Evolutionary conservation across 768 basidiomycete species (phyloP).

Genomic region (Mycena latifolia): DNA sequence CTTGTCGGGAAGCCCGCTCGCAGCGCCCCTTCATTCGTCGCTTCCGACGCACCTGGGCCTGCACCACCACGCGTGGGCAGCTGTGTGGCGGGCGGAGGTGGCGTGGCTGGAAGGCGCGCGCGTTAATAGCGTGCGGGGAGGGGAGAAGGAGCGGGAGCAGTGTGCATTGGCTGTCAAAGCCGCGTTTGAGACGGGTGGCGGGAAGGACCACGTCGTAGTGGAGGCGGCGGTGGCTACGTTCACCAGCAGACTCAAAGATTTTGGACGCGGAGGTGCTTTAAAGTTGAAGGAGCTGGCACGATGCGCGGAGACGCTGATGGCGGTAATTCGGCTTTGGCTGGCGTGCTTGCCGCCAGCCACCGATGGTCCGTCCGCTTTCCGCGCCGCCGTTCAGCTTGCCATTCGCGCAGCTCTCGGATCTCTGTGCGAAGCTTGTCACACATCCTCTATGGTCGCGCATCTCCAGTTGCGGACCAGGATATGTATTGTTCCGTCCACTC

Average conservation of each 20-base stretch:
- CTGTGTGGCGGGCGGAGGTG: conserved; percentile 66
- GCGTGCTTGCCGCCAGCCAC: conserved; percentile 64
- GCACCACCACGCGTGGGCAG: conserved; percentile 84
- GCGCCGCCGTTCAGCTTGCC: conserved; percentile 75
- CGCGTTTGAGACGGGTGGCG: conserved; percentile 53
- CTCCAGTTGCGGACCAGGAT: conserved; percentile 38
- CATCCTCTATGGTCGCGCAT: conserved; percentile 65
- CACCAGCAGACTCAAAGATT: conserved; percentile 42
- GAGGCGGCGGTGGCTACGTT: conserved; percentile 49
- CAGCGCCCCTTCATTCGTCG: conserved; percentile 60
- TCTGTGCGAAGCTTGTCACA: conserved; percentile 62
- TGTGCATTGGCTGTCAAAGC: conserved; percentile 49
- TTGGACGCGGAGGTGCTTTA: conserved; percentile 29
- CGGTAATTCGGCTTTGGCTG: conserved; percentile 73
- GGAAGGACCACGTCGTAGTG: conserved; percentile 53
- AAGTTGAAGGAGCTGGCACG: conserved; percentile 46
- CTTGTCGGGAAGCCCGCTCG: conserved; percentile 78
- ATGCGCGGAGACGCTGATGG: conserved; percentile 54
- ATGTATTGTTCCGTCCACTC: conserved; percentile 63
- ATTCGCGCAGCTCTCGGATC: conserved; percentile 64
- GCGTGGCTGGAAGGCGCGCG: conserved; percentile 84
- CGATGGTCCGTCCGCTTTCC: conserved; percentile 50
- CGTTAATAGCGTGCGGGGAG: conserved; percentile 77
- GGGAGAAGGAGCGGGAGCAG: conserved; percentile 70
- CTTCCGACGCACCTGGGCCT: conserved; percentile 89